Evolutionary conservation across 352 stramenopile species (phyloP).

Genomic region (Globisporangium okanoganense): DNA sequence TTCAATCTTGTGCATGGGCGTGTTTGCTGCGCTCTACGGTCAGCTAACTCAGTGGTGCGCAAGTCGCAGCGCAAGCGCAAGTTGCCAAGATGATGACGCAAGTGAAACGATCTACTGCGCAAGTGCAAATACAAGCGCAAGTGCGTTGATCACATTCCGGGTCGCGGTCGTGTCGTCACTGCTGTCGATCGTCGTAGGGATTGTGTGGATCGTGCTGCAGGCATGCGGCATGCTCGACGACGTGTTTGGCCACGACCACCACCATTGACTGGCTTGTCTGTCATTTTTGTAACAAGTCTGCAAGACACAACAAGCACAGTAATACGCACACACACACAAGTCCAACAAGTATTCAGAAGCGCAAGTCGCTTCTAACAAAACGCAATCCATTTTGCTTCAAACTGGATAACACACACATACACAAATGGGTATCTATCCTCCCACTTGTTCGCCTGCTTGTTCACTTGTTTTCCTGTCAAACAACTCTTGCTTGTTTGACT

Average conservation of each 20-base stretch:
- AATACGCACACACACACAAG: background rate
- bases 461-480: background rate
- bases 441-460: background rate
- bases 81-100: conserved; percentile 6
- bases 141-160: conserved; percentile 28
- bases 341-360: background rate
- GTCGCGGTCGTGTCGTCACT: conserved; percentile 45
- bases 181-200: conserved; percentile 60
- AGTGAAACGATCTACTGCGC: conserved; percentile 13
- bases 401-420: background rate
- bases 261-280: background rate
- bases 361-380: background rate
- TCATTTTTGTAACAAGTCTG: background rate
- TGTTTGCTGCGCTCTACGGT: conserved; percentile 82
- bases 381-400: background rate
- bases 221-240: conserved; percentile 55
- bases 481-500: background rate
- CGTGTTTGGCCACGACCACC: conserved; percentile 39
- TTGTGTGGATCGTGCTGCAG: conserved; percentile 69
- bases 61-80: background rate
- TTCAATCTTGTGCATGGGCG: conserved; percentile 86
- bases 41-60: conserved; percentile 37
- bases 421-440: background rate
- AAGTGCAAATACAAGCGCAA: background rate
- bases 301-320: background rate